A percentile compares a stretch with the other conserved stretches of the same genome.
These are phyloP conservation scores for Chamaecyparis obtusa DNA, from an alignment of 75 land plant species.

Conservation along the genomic window DNA sequence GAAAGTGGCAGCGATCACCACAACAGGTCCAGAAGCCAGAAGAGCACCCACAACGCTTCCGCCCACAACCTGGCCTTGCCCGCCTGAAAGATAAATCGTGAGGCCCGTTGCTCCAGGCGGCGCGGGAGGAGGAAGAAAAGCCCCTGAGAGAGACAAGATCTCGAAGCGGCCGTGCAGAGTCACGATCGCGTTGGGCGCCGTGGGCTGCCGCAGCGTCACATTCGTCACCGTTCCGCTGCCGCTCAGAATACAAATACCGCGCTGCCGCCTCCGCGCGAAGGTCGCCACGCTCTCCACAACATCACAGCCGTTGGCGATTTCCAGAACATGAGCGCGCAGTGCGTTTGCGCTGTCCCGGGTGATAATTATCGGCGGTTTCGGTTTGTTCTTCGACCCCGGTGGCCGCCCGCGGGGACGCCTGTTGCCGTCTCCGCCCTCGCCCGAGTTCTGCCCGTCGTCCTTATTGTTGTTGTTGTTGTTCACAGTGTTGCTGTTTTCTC, in stretches of 20 bases:
- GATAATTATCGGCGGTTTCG: constrained; percentile 52
- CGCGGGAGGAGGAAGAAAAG: constrained; percentile 45
- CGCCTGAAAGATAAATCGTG: constrained; percentile 48
- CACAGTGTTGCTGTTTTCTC: background rate
- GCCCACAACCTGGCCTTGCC: constrained; percentile 50
- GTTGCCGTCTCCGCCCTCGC: background rate
- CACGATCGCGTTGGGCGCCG: constrained; percentile 44
- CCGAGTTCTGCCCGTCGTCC: background rate
- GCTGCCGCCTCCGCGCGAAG: constrained; percentile 41
- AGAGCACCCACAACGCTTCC: constrained; percentile 50
- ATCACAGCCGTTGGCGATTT: constrained; percentile 45
- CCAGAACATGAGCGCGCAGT: constrained; percentile 45
- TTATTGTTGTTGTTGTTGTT: background rate
- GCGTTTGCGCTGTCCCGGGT: constrained; percentile 55
- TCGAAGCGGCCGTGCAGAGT: constrained; percentile 55
- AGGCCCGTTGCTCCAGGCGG: constrained; percentile 41
- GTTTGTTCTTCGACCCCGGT: constrained; percentile 58
- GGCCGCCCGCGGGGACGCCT: constrained; percentile 45
- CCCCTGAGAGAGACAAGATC: constrained; percentile 51
- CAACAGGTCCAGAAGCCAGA: constrained; percentile 49
- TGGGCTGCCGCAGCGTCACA: constrained; percentile 50
- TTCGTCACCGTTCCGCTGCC: constrained; percentile 56
- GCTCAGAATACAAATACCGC: constrained; percentile 46
- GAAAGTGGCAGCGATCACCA: constrained; percentile 51
- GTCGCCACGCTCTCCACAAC: constrained; percentile 44